Conservation (phyloP, 306 rosid species). For the Calophaca sinica region DNA sequence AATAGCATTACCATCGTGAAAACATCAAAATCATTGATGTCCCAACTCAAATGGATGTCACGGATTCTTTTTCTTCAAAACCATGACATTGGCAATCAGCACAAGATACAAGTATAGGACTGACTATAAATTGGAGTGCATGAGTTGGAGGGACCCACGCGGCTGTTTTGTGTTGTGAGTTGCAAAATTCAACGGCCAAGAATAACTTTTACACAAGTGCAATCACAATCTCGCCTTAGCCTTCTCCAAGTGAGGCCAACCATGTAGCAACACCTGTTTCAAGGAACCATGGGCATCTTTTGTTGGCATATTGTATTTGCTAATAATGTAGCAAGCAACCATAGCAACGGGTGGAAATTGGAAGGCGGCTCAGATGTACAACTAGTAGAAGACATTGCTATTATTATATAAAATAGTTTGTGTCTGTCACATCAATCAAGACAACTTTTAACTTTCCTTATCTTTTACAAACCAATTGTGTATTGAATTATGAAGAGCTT, state of each 20-base stretch:
- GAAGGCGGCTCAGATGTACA: background rate
- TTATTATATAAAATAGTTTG: no score
- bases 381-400: background rate
- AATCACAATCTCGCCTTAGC: conserved; percentile 41
- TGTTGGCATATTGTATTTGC: conserved; percentile 23
- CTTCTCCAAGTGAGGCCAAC: conserved; percentile 18
- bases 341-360: background rate
- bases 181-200: conserved; percentile 46
- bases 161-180: background rate
- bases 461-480: no score
- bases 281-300: conserved; percentile 22
- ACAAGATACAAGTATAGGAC: background rate
- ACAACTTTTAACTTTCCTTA: no score
- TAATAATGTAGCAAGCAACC: conserved; percentile 17
- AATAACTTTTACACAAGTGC: conserved; percentile 29
- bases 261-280: conserved; percentile 10
- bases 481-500: no score
- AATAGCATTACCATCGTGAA: no score
- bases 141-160: conserved; percentile 39
- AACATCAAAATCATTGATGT: no score
- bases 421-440: no score
- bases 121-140: conserved; percentile 17
- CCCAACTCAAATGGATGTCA: no score
- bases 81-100: background rate
- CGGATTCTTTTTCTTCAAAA: no score